A percentile compares a stretch with the other conserved stretches of the same genome.
Conservation (phyloP, 78 protist species). For the Dictyostelium capitatum region DNA sequence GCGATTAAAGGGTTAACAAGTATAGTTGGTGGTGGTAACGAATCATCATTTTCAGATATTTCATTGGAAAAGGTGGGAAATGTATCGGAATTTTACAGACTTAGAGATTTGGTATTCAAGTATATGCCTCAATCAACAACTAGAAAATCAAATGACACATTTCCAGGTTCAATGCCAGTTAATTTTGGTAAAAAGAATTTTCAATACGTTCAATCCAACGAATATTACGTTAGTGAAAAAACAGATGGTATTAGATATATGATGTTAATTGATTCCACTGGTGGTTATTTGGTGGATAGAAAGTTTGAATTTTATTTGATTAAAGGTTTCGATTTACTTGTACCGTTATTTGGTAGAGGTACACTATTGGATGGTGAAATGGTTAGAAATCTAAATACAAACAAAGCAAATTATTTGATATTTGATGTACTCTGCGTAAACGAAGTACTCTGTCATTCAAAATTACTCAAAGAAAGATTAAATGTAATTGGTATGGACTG, state of each 20-base stretch:
- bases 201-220: slow-evolving; percentile 38
- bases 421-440: slow-evolving; percentile 41
- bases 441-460: neutral
- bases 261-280: slow-evolving; percentile 10
- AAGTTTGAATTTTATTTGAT: slow-evolving; percentile 60
- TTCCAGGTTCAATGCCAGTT: slow-evolving; percentile 83
- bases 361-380: slow-evolving; percentile 83
- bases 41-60: slow-evolving; percentile 58
- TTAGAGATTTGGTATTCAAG: slow-evolving; percentile 29
- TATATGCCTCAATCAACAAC: slow-evolving; percentile 17
- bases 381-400: slow-evolving; percentile 61
- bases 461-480: slow-evolving; percentile 6
- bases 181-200: slow-evolving; percentile 74
- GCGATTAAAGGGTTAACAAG: neutral
- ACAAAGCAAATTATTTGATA: slow-evolving; percentile 34
- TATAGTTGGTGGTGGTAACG: neutral
- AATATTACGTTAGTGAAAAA: slow-evolving; percentile 72
- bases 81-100: slow-evolving; percentile 6
- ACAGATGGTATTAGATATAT: slow-evolving; percentile 82
- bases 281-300: slow-evolving; percentile 50
- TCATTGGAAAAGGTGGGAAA: slow-evolving; percentile 34
- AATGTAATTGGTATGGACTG: neutral
- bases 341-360: slow-evolving; percentile 26
- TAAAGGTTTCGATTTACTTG: neutral
- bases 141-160: slow-evolving; percentile 1